Percentiles rank a stretch among this genome's conserved stretches.
These are phyloP conservation scores for Blastobotrys attinorum DNA, from an alignment of 805 yeast genomes.

Conservation along the genomic window DNA sequence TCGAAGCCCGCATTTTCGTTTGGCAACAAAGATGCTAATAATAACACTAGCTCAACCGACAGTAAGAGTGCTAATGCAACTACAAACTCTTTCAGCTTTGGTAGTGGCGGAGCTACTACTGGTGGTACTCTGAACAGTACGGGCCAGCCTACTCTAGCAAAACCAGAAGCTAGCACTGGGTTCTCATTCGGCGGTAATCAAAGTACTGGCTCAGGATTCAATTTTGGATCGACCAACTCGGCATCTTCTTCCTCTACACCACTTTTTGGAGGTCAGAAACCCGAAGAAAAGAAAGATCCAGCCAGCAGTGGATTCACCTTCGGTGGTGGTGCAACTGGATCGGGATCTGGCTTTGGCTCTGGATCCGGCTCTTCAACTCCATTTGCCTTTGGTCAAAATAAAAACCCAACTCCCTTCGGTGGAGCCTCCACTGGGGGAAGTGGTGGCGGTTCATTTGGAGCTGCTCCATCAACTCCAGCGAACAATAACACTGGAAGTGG, in stretches of 20 bases:
- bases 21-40: background rate
- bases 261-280: background rate
- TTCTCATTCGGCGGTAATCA: background rate
- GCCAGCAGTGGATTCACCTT: too few species aligned
- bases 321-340: background rate
- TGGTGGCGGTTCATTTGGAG: too few species aligned
- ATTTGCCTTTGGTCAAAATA: too few species aligned
- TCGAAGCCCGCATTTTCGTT: conserved; percentile 5
- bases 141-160: too few species aligned
- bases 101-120: background rate
- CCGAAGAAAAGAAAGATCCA: background rate
- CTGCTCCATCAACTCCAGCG: too few species aligned
- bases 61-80: too few species aligned
- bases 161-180: background rate
- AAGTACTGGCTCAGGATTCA: conserved; percentile 1
- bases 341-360: background rate
- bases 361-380: too few species aligned
- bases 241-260: background rate
- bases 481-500: background rate
- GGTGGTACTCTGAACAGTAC: too few species aligned
- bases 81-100: too few species aligned
- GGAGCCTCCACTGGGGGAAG: too few species aligned
- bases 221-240: background rate
- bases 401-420: too few species aligned
- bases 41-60: too few species aligned